phyloP scores from a whole-genome alignment of 768 basidiomycete species.

The Trametes coccinea region DNA sequence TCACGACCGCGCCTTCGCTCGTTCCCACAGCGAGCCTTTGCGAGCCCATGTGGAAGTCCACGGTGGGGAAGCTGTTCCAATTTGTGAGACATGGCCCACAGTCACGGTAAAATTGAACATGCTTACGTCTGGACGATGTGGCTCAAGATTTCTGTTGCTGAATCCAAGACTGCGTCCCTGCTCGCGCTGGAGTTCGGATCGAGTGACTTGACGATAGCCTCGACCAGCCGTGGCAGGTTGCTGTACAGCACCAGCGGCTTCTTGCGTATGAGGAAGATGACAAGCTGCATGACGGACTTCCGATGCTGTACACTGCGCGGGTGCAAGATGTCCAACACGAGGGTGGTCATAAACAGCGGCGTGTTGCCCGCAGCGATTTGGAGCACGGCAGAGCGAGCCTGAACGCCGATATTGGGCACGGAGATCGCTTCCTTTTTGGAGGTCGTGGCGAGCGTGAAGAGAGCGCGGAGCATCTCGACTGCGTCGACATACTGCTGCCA shows the following conservation, averaged over 20 bases:
- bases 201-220: constrained; percentile 94
- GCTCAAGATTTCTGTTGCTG: constrained; percentile 92
- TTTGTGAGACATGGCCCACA: neutral
- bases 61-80: constrained; percentile 71
- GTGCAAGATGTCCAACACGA: constrained; percentile 86
- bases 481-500: constrained; percentile 96
- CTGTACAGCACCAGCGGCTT: constrained; percentile 84
- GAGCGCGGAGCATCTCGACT: constrained; percentile 79
- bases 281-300: constrained; percentile 87
- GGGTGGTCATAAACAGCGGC: constrained; percentile 89
- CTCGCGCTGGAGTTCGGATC: constrained; percentile 82
- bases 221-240: constrained; percentile 81
- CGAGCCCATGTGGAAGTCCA: constrained; percentile 88
- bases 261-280: constrained; percentile 94
- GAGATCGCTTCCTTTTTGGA: constrained; percentile 68
- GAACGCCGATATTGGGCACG: constrained; percentile 66
- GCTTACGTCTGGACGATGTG: constrained; percentile 91
- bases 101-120: neutral
- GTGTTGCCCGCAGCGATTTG: constrained; percentile 84
- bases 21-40: constrained; percentile 95
- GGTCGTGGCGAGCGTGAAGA: constrained; percentile 80
- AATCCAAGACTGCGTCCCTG: constrained; percentile 83
- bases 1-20: constrained; percentile 88
- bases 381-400: constrained; percentile 81
- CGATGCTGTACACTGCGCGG: constrained; percentile 74